Evolutionary conservation across 2,329 filamentous ascomycete genomes (phyloP), one percentile per base, ranked within the genome.

Genomic region (Thermoascus crustaceus): DNA sequence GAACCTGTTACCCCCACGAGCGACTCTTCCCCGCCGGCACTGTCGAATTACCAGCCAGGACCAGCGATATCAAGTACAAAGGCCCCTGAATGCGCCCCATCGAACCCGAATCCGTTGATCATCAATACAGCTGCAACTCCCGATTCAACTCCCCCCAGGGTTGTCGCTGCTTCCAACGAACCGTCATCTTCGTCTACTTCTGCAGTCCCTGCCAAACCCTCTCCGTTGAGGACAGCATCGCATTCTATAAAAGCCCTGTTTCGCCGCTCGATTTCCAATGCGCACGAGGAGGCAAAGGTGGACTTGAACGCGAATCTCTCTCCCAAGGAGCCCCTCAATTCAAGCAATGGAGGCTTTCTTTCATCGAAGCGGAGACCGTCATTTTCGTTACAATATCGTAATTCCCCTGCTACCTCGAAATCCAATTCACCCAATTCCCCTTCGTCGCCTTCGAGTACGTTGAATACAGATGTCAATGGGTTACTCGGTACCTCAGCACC

Each of bases 371-470:
- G 13, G 9, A 11, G 18, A 29, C 26, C n/a, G 7, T 13, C 26
- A 5, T 29, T 29, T 17, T 16, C 14, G 3, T 29, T 17, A 2
- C 26, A 16, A 9, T 17, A 10, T 10, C 26, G 13, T 5, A 18
- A 29, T 29, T 18, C 14, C 18, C 14, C 22, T 11, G 11, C 11
- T 4, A 24, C 11, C 9, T 24, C 22, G 9, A 24, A 7, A 24
- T 24, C 22, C 9, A 9, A 56, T 39, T 58, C 58, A 2, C 61
- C 62, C 6, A 55, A 58, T 21, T 55, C 57, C 7, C 52, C 58
- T 10, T 43, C 48, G 27, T 64, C 60, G 4, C 56, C 60, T 13
- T 47, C 48, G 21, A 58, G 53, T 40, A 63, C 47, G 7, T 17
- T 41, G 21, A 47, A 53, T 11, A 54, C 48, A 22, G 42, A 48